A percentile compares a stretch with the other conserved stretches of the same genome.
Conservation (phyloP, 495 filamentous ascomycete genomes). For the Rostrohypoxylon terebratum region DNA sequence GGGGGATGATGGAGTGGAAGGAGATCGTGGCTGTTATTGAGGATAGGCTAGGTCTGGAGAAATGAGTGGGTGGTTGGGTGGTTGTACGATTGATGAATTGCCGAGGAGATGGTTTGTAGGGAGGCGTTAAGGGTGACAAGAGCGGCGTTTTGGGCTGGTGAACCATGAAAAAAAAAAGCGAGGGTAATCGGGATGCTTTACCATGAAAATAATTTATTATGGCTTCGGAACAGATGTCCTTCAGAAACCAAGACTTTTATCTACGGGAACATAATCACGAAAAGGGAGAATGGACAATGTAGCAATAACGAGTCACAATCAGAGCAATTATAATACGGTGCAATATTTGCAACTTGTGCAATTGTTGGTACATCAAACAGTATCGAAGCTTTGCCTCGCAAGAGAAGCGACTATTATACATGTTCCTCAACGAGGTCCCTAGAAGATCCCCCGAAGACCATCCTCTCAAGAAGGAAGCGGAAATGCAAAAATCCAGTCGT, state of each 20-base stretch:
- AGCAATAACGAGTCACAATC: not conserved
- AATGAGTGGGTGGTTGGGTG: constrained; percentile 7
- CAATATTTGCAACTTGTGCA: not conserved
- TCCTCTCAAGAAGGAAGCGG: not conserved
- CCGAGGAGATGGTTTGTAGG: not conserved
- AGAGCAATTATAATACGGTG: not conserved
- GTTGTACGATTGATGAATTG: not conserved
- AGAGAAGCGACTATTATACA: constrained; percentile 24
- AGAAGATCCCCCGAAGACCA: not conserved
- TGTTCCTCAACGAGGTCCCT: not conserved
- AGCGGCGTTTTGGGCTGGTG: not conserved
- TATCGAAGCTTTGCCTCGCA: not conserved
- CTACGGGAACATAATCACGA: not conserved
- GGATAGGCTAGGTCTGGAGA: constrained; percentile 51
- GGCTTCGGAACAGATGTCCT: not conserved
- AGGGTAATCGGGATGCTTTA: not conserved
- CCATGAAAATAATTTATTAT: not conserved
- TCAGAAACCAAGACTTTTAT: not conserved
- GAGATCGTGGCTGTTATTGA: constrained; percentile 75
- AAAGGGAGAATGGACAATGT: not conserved
- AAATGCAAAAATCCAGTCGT: constrained; percentile 8
- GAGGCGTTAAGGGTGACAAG: not conserved
- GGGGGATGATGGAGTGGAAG: constrained; percentile 82
- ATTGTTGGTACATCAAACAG: constrained; percentile 1
- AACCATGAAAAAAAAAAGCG: not conserved